Evolutionary conservation across 257 asterid species (phyloP).

Genomic region (Penstemon davidsonii): DNA sequence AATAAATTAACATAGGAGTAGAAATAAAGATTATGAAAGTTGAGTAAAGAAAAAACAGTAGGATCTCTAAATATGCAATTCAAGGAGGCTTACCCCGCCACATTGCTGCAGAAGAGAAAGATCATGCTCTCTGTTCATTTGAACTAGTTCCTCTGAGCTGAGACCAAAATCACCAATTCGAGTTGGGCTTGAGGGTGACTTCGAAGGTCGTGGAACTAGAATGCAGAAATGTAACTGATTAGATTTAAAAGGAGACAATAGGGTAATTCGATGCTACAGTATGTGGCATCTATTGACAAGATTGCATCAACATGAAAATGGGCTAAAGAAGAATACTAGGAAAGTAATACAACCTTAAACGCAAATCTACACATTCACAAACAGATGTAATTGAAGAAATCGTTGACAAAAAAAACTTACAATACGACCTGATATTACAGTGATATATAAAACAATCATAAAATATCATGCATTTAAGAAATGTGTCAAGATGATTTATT

Average conservation of each 20-base stretch:
- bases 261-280: constrained; percentile 6
- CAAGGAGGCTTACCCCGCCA: constrained; percentile 81
- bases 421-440: not conserved
- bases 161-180: constrained; percentile 64
- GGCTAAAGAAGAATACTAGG: not conserved
- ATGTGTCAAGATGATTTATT: not conserved
- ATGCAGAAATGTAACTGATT: constrained; percentile 24
- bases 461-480: constrained; percentile 4
- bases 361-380: not conserved
- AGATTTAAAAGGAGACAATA: not conserved
- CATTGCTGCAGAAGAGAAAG: constrained; percentile 53
- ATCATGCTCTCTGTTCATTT: constrained; percentile 65
- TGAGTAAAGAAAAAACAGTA: not conserved
- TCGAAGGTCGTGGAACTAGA: constrained; percentile 49
- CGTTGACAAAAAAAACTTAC: constrained; percentile 7
- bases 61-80: not conserved
- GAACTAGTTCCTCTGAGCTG: constrained; percentile 67
- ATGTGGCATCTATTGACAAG: not conserved
- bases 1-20: not conserved
- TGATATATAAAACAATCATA: not conserved
- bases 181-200: constrained; percentile 40
- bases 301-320: not conserved
- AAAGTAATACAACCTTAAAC: constrained; percentile 4
- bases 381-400: constrained; percentile 4
- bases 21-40: not conserved